Evolutionary conservation across 2,329 filamentous ascomycete genomes (phyloP), one percentile per base, ranked within the genome.

Genomic region (Aureobasidium sp.): DNA sequence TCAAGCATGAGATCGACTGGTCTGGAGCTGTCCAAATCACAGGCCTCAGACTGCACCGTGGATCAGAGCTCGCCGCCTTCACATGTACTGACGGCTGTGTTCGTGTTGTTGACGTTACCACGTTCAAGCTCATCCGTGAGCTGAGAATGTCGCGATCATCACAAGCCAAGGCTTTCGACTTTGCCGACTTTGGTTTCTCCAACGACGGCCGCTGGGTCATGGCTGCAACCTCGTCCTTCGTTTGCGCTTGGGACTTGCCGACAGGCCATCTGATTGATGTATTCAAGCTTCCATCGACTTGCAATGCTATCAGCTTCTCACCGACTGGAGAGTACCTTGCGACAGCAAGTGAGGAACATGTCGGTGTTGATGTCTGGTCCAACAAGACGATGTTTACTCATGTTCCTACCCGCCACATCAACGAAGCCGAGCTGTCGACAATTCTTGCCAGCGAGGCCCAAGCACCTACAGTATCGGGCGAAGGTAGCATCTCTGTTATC

Each of bases 221-320:
- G 62, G 90, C 91, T 24, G 89, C 91, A 14, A 91, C 91, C 0
- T 86, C 89, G 69, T 90, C 96, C 70, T 85, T 85, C 1, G 78
- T 91, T 6, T 85, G 94, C 45, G 85, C 97, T 8, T 99, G 94
- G 91, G 95, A 99, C 76, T 79, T 99, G 31, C 91, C 94, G 0
- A 99, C 95, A 0, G 93, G 91, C 29, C 93, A 99, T 75, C 81
- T 99, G 15, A 94, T 99, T 65, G 94, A 99, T 71, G 90, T 90
- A 2, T 91, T 99, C 75, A 85, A 85, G 62, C 83, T 95, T 5
- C 85, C 86, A 61, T 88, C 83, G 60, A 86, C 87, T 12, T 96
- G 92, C 72, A 94, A 86, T 17, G 87, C 91, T 2, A 79, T 99
- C 14, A 85, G 92, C 8, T 96, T 97, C 79, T 96, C 94, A 0